Evolutionary conservation across 1,139 yeast genomes (phyloP), one percentile per base, ranked within the genome.

Genomic region (Hyphopichia buzzinii): DNA sequence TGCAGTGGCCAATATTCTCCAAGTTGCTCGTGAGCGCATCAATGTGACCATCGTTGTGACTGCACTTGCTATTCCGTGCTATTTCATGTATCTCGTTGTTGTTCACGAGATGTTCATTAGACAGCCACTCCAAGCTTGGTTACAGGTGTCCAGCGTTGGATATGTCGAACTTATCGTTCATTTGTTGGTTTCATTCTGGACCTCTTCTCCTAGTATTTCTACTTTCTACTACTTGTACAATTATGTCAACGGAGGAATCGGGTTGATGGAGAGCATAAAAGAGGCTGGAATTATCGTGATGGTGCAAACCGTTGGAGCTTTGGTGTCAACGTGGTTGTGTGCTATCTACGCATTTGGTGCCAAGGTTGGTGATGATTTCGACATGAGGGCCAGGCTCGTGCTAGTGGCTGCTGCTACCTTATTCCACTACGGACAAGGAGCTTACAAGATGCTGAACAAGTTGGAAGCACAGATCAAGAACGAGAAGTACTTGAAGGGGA

Each of bases 401-500:
- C 26, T 48, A 24, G 49, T 52, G 37, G 33, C 43, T 3, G 14
- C 40, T 3, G 52, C 53, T 29, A 44, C 50, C 2, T 30, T 44
- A 3, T 28, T 46, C 14, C 49, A 46, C 33, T 34, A 43, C 6
- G 14, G 41, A 5, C 24, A 35, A 5, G 49, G 46, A 6, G 39
- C 42, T 11, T 22, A 28, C 5, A 29, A 38, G 11, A 39, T 55
- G 12, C 51, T 57, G 34, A 37, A 39, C 3, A 46, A 47, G 21
- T 50, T 72, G 30, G 67, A 64, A 35, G 68, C 64, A 15, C 71
- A 72, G 43, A 80, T 81, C 22, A 80, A 77, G 49, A 78, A 77
- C 40, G 81, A 79, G 46, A 70, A 71, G 42, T 83, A 79, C 47
- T 79, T 79, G 8, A 72, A 72, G 40, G 86, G 85, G 1, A 74